Conservation (phyloP, 345 rosid genomes). For the Cardamine resedifolia region DNA sequence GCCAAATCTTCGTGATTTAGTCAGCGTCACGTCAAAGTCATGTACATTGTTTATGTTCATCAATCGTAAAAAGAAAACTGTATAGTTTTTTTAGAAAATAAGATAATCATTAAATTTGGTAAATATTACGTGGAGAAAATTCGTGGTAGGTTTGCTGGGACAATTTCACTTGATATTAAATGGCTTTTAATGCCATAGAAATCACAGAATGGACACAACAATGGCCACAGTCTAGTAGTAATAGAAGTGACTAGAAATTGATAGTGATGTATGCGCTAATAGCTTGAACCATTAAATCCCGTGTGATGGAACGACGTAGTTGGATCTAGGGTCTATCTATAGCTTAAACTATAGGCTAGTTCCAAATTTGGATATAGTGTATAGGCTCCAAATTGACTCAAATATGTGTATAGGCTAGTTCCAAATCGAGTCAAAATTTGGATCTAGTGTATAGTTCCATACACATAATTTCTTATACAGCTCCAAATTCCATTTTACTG, state of each 20-base stretch:
- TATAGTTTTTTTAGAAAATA: background rate
- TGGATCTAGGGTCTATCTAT: background rate
- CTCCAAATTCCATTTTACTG: background rate
- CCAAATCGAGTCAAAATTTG: too few relatives aligned
- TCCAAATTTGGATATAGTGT: too few relatives aligned
- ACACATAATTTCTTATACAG: background rate
- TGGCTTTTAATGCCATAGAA: background rate
- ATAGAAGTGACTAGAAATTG: background rate
- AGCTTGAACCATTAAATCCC: background rate
- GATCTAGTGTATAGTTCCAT: too few relatives aligned
- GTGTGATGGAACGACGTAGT: background rate
- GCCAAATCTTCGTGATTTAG: background rate
- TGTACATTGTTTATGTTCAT: background rate
- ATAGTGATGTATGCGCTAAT: background rate
- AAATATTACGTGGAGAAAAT: conserved; percentile 14
- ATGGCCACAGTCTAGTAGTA: background rate
- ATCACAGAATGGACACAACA: conserved; percentile 3
- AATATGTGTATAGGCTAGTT: too few relatives aligned
- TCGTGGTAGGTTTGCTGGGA: conserved; percentile 12
- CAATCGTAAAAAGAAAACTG: background rate
- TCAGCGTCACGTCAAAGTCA: background rate
- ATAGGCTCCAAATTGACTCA: too few relatives aligned
- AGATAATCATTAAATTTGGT: background rate
- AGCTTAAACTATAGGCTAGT: too few relatives aligned
- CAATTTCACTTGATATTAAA: conserved; percentile 13